Evolutionary conservation across 768 basidiomycete genomes (phyloP).

Genomic region (Tricholoma bakamatsutake): DNA sequence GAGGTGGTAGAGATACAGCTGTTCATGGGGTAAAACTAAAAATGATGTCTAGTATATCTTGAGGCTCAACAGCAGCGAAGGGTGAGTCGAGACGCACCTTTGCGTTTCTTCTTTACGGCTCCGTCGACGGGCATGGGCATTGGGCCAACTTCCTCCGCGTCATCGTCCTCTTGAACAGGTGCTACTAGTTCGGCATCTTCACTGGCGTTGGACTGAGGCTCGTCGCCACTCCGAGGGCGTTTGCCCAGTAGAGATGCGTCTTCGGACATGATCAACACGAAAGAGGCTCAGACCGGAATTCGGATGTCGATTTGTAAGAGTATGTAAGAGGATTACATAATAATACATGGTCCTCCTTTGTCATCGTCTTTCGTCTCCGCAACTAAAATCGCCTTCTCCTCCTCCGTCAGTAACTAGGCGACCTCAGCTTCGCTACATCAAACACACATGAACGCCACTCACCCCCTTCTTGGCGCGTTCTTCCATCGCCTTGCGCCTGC

Average conservation of each 20-base stretch:
- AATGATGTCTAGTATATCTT: conserved; percentile 26
- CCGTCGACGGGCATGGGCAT: conserved; percentile 71
- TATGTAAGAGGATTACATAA: conserved; percentile 31
- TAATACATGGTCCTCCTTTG: conserved; percentile 45
- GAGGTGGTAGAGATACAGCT: conserved; percentile 86
- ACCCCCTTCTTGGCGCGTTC: conserved; percentile 75
- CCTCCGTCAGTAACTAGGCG: conserved; percentile 49
- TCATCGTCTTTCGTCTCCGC: conserved; percentile 42
- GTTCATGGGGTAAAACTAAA: conserved; percentile 88
- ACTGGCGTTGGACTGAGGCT: conserved; percentile 15
- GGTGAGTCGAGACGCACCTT: conserved; percentile 45
- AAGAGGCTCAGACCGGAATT: conserved; percentile 9
- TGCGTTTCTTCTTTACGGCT: conserved; percentile 70
- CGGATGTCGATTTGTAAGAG: conserved; percentile 3
- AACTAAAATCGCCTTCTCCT: conserved; percentile 57
- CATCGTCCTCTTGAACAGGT: conserved; percentile 43
- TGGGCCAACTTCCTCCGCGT: conserved; percentile 80
- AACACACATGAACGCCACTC: conserved; percentile 20
- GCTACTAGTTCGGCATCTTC: conserved; percentile 10
- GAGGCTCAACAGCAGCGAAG: conserved; percentile 20
- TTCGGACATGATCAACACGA: conserved; percentile 31
- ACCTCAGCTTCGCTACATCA: background rate
- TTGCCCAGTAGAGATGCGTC: conserved; percentile 60
- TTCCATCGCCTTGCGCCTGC: conserved; percentile 62
- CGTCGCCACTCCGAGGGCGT: conserved; percentile 39